phyloP scores from a whole-genome alignment of 768 basidiomycete species.

The Tephrocybe sp. region DNA sequence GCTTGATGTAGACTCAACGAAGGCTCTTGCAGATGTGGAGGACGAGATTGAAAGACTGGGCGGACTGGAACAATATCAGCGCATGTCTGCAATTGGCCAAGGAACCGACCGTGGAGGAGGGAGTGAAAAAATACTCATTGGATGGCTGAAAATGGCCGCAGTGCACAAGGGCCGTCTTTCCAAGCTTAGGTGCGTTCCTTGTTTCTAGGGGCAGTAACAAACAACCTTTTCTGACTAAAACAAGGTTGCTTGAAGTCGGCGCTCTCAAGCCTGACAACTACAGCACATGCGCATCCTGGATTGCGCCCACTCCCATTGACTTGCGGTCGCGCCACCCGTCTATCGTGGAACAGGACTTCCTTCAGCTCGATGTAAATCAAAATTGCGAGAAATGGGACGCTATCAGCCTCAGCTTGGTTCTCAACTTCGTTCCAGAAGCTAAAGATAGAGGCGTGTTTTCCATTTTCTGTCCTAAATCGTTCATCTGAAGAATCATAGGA shows the following conservation, averaged over 20 bases:
- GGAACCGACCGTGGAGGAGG: conserved; percentile 83
- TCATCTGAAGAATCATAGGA: conserved; percentile 39
- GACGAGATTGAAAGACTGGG: conserved; percentile 68
- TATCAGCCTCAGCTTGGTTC: conserved; percentile 83
- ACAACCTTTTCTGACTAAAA: neutral
- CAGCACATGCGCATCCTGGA: conserved; percentile 63
- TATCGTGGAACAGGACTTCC: conserved; percentile 86
- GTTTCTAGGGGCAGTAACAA: neutral
- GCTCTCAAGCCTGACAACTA: conserved; percentile 88
- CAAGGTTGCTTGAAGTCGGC: conserved; percentile 84
- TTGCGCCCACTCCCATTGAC: conserved; percentile 76
- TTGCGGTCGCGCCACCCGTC: conserved; percentile 79
- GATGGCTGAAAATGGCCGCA: conserved; percentile 67
- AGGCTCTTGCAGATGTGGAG: conserved; percentile 53
- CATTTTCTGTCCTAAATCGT: neutral
- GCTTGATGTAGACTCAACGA: conserved; percentile 20
- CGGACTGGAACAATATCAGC: conserved; percentile 79
- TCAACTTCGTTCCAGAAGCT: conserved; percentile 84
- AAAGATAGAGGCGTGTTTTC: conserved; percentile 64
- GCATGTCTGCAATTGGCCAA: conserved; percentile 82
- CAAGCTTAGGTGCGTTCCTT: conserved; percentile 31
- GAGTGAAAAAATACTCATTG: conserved; percentile 76
- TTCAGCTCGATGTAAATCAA: conserved; percentile 54
- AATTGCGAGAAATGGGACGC: conserved; percentile 67
- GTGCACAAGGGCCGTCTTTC: conserved; percentile 26